Evolutionary conservation across 192 early-diverging fungal species (phyloP).

Genomic region (Coemansia sp.): DNA sequence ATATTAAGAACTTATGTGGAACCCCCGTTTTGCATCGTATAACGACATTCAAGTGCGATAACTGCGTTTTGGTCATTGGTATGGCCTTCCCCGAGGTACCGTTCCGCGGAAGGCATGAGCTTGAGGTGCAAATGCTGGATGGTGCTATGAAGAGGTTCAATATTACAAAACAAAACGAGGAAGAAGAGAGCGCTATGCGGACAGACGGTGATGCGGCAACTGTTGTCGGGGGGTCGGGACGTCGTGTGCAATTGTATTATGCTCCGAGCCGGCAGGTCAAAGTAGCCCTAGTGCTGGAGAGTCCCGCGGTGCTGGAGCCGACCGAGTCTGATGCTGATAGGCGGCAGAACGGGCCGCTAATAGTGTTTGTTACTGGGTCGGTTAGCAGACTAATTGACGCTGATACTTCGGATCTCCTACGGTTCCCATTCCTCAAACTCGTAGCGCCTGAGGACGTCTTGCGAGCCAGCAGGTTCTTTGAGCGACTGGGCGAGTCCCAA

Average conservation of each 20-base stretch:
- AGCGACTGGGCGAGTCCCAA: slow-evolving; percentile 27
- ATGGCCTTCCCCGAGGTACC: slow-evolving; percentile 49
- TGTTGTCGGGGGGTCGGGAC: slow-evolving; percentile 1
- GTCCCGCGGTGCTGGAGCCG: slow-evolving; percentile 19
- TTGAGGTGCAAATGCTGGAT: slow-evolving; percentile 51
- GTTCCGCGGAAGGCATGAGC: slow-evolving; percentile 25
- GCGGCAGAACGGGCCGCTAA: slow-evolving; percentile 26
- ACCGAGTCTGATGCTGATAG: slow-evolving; percentile 19
- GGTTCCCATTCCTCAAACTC: slow-evolving; percentile 45
- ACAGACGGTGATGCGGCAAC: background rate
- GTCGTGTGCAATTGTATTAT: slow-evolving; percentile 40
- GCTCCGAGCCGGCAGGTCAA: slow-evolving; percentile 42
- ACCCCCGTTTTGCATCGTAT: slow-evolving; percentile 29
- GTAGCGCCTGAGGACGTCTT: slow-evolving; percentile 49
- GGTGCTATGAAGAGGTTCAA: slow-evolving; percentile 38
- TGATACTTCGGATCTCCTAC: slow-evolving; percentile 41
- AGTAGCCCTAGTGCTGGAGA: slow-evolving; percentile 47
- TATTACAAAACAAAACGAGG: slow-evolving; percentile 19
- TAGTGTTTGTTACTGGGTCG: slow-evolving; percentile 48
- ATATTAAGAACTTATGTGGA: slow-evolving; percentile 27
- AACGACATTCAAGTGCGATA: slow-evolving; percentile 47
- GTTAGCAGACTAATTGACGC: slow-evolving; percentile 40
- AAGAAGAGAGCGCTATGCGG: slow-evolving; percentile 3
- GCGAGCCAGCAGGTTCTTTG: slow-evolving; percentile 39
- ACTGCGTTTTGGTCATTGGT: slow-evolving; percentile 31